Base-by-base conservation (phyloP, 75 land plant species). In the Sequoia sempervirens region DNA sequence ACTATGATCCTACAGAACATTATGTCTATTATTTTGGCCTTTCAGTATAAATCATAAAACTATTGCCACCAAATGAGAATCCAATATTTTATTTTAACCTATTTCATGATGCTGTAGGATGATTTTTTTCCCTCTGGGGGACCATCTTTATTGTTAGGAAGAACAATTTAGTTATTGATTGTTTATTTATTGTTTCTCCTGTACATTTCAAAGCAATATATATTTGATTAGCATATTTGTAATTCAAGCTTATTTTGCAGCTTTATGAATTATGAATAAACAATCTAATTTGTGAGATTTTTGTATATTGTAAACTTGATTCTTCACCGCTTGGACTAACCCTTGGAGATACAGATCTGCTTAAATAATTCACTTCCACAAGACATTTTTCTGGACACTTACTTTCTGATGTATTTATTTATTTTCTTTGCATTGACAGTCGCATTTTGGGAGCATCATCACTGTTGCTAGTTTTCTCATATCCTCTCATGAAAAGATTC, bases 401-500 rank as follows among this genome's bases (percentile, higher is more conserved):
- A 34, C 2, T 78, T 78, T 78, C 80, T 78, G 50, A 45, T 17
- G 15, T 81, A 34, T 34, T 34, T 34, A 34, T 0, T 15, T 1
- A 17, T 13, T 52, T 34, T 32, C 68, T 32, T 54, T 36, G 68
- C 82, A 80, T 81, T 47, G 85, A 81, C 90, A 97, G 99, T 87
- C 96, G 87, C 23, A 82, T 97, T 30, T 84, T 97, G 88, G 99
- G 99, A 83, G 99, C 99, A 81, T 97, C 99, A 26, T 97, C 99
- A 4, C 84, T 97, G 83, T 84, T 97, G 43, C 85, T 97, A 50
- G 99, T 97, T 81, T 95, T 93, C 85, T 88, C 99, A 34, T 97
- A 97, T 87, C 99, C 99, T 56, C 94, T 97, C 10, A 94, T 97
- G 95, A 97, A 97, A 89, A 94, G 99, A 85, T 79, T 95, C 82